These are phyloP conservation scores for Beauveria medogensis DNA, from an alignment of 2,329 filamentous ascomycete genomes.

Conservation along the genomic window DNA sequence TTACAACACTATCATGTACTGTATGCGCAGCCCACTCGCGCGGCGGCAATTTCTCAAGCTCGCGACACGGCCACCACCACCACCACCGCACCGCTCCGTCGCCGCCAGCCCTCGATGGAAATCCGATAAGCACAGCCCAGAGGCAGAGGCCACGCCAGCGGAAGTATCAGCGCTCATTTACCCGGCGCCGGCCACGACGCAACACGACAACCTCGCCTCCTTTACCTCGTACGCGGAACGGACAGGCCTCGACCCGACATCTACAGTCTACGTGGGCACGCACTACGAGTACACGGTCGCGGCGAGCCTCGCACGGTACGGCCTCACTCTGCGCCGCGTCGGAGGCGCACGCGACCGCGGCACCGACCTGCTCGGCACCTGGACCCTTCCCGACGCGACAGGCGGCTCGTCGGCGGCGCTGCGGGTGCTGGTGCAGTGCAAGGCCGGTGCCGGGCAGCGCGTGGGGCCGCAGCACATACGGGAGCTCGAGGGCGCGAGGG, in stretches of 20 bases:
- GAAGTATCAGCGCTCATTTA: constrained; percentile 24
- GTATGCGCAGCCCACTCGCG: background rate
- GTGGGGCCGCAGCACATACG: constrained; percentile 54
- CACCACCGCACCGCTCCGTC: background rate
- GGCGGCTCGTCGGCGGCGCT: constrained; percentile 17
- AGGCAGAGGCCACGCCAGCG: background rate
- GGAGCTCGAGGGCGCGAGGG: constrained; percentile 75
- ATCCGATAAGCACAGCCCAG: background rate
- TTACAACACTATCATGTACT: background rate
- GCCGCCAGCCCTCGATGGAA: background rate
- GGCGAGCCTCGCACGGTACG: constrained; percentile 46
- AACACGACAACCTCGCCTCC: constrained; percentile 55
- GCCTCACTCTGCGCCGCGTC: constrained; percentile 57
- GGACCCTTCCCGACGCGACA: constrained; percentile 45
- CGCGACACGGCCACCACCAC: background rate
- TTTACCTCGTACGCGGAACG: constrained; percentile 58
- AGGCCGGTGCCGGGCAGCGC: constrained; percentile 43
- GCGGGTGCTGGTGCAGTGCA: constrained; percentile 58
- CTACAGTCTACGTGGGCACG: constrained; percentile 62
- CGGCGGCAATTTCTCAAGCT: background rate
- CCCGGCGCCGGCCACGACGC: constrained; percentile 35
- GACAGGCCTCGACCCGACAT: constrained; percentile 43
- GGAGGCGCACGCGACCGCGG: constrained; percentile 62
- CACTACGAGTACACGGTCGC: constrained; percentile 68
- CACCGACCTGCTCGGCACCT: constrained; percentile 66